Conservation (phyloP, 140 eudicot species). For the Anethum foeniculum region DNA sequence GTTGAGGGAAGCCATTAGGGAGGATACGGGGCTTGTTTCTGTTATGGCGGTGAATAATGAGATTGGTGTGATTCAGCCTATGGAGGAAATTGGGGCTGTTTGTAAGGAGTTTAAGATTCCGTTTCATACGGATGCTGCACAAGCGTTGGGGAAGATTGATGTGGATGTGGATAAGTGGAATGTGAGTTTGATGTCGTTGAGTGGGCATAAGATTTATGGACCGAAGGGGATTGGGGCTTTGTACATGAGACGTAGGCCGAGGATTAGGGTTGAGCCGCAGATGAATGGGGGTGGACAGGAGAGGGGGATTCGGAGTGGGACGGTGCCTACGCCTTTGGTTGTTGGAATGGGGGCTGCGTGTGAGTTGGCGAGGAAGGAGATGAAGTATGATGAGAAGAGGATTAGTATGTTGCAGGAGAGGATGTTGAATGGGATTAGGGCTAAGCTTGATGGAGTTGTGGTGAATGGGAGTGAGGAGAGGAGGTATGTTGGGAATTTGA, state of each 20-base stretch:
- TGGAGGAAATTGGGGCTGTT: conserved; percentile 79
- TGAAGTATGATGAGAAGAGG: conserved; percentile 80
- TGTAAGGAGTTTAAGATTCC: conserved; percentile 72
- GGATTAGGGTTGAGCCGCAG: conserved; percentile 88
- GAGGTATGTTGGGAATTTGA: conserved; percentile 81
- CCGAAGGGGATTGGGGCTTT: conserved; percentile 91
- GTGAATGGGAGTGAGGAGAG: conserved; percentile 86
- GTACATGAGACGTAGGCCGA: conserved; percentile 82
- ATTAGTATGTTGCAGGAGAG: conserved; percentile 51
- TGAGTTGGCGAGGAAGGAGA: conserved; percentile 83
- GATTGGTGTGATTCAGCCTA: conserved; percentile 88
- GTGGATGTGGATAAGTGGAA: conserved; percentile 85
- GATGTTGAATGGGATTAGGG: conserved; percentile 57
- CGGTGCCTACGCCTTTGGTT: conserved; percentile 90
- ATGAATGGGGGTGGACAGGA: conserved; percentile 99
- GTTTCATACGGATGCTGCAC: conserved; percentile 94
- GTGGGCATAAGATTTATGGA: conserved; percentile 91
- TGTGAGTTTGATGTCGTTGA: conserved; percentile 84
- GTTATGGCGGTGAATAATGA: conserved; percentile 93
- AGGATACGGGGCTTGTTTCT: conserved; percentile 74
- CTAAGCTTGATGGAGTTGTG: conserved; percentile 64
- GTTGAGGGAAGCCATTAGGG: conserved; percentile 49
- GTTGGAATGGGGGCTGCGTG: conserved; percentile 98
- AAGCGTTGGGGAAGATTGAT: conserved; percentile 78
- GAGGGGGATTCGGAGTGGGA: conserved; percentile 88